Percentiles rank a stretch among this genome's conserved stretches.
Conservation (phyloP, 306 rosid species). For the Casuarina equisetifolia region DNA sequence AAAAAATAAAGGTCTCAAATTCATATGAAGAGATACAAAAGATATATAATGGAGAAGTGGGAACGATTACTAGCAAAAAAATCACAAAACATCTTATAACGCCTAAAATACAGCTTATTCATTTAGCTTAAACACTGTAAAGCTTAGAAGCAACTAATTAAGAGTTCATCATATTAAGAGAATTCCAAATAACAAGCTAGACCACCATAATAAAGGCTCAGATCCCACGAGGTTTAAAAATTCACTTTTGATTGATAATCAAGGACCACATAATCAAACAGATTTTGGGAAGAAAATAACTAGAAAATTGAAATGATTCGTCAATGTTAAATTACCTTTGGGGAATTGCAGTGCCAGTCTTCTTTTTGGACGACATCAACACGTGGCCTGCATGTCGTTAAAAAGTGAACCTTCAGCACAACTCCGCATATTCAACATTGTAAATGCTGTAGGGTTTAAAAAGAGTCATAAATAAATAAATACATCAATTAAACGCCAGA, state of each 20-base stretch:
- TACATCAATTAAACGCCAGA: not conserved
- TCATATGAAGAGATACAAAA: not conserved
- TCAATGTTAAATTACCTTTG: slow-evolving; percentile 33
- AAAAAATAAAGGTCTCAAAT: not conserved
- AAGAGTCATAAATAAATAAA: not conserved
- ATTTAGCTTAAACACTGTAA: too few relatives aligned
- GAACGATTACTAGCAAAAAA: not conserved
- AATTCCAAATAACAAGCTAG: not conserved
- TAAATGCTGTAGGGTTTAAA: not conserved
- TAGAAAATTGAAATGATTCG: not conserved
- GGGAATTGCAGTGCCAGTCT: slow-evolving; percentile 18
- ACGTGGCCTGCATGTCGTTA: slow-evolving; percentile 14
- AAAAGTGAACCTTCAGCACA: slow-evolving; percentile 6
- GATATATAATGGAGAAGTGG: not conserved
- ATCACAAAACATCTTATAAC: not conserved
- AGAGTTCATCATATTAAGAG: not conserved
- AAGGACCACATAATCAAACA: not conserved
- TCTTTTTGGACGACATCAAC: slow-evolving; percentile 30
- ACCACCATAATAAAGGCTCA: not conserved
- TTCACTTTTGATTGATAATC: not conserved
- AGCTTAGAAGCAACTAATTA: not conserved
- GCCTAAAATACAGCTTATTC: too few relatives aligned
- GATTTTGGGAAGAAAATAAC: not conserved
- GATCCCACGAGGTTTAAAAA: not conserved
- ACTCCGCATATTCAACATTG: not conserved